Conservation (phyloP, 371 early-diverging fungal species). For the Mortierella sp. region DNA sequence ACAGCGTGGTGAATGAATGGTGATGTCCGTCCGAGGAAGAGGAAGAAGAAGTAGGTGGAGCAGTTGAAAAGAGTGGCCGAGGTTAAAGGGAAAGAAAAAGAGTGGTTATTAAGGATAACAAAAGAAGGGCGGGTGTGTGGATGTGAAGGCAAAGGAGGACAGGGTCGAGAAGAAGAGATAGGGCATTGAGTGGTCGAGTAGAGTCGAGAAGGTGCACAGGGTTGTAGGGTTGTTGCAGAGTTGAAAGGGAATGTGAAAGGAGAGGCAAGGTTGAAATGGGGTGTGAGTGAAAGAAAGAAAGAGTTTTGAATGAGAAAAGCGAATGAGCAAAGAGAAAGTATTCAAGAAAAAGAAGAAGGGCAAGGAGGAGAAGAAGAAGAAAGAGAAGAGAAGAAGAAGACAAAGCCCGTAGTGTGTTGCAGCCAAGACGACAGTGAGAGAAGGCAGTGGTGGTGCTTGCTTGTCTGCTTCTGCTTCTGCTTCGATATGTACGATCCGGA, state of each 20-base stretch:
- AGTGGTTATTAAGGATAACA: neutral
- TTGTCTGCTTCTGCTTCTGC: neutral
- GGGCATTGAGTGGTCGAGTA: neutral
- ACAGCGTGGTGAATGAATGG: neutral
- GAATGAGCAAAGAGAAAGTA: conserved; percentile 4
- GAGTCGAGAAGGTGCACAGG: neutral
- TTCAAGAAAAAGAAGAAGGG: neutral
- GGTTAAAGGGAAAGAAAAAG: neutral
- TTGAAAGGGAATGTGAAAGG: neutral
- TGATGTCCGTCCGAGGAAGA: neutral
- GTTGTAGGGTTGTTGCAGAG: neutral
- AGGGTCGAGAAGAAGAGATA: neutral
- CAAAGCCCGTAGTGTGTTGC: neutral
- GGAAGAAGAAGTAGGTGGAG: neutral
- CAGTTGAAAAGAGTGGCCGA: neutral
- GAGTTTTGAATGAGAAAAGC: neutral
- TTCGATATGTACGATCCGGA: conserved; percentile 4
- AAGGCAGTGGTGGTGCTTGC: neutral
- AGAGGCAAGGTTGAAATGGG: neutral
- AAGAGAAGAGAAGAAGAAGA: neutral
- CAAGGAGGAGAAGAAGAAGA: neutral
- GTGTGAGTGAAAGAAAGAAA: neutral
- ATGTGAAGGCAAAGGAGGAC: neutral
- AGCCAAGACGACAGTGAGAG: neutral
- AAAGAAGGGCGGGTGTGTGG: conserved; percentile 1